Conservation (phyloP, 2,329 filamentous ascomycete species). For the Colletotrichum sidae region DNA sequence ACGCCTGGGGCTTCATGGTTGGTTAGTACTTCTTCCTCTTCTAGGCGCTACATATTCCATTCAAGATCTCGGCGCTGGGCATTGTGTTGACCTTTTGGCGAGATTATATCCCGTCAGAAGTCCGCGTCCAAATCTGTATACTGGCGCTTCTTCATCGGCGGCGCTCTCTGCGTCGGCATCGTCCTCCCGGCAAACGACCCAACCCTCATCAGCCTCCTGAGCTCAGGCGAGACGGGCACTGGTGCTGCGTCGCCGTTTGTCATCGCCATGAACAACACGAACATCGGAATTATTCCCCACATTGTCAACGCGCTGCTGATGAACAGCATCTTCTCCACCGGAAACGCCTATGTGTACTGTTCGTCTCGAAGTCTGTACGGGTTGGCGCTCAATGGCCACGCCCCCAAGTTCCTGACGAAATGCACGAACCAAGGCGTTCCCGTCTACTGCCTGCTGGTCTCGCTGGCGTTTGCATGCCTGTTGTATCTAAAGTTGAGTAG, state of each 20-base stretch:
- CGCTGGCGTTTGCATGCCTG: background rate
- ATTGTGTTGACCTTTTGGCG: too few species aligned
- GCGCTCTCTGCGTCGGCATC: constrained; percentile 74
- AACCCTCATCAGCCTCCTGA: constrained; percentile 4
- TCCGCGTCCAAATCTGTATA: constrained; percentile 80
- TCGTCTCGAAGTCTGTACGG: constrained; percentile 67
- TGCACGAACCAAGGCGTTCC: constrained; percentile 48
- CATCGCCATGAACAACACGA: constrained; percentile 69
- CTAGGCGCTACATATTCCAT: too few species aligned
- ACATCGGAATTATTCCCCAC: constrained; percentile 65
- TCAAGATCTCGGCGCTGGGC: too few species aligned
- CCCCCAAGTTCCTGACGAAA: constrained; percentile 50
- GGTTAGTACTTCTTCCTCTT: too few species aligned
- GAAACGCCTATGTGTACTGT: constrained; percentile 68
- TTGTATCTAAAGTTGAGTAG: constrained; percentile 26
- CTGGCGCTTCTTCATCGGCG: constrained; percentile 80
- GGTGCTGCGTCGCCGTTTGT: constrained; percentile 72
- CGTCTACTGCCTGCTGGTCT: constrained; percentile 27
- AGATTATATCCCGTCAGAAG: constrained; percentile 48
- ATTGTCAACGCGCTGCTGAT: constrained; percentile 68
- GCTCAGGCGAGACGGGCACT: constrained; percentile 46
- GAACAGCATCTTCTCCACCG: constrained; percentile 66
- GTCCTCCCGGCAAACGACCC: constrained; percentile 69
- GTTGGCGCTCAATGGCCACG: constrained; percentile 66
- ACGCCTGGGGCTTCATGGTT: too few species aligned